phyloP scores from a whole-genome alignment of 1,284 basidiomycete species.

The Ganoderma boninense region DNA sequence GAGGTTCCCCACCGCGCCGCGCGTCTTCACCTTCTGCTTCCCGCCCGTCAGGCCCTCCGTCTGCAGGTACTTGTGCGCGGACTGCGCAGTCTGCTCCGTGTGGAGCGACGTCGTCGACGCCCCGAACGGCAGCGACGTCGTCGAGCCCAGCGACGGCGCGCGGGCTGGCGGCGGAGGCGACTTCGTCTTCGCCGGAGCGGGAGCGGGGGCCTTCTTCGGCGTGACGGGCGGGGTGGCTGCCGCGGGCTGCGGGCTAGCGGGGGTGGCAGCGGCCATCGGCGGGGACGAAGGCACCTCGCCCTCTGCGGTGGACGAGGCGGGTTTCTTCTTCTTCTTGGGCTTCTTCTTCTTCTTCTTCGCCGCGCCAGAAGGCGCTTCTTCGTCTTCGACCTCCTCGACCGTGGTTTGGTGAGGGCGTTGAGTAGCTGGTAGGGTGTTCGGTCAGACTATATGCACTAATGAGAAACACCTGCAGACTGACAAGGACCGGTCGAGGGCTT shows the following conservation, averaged over 20 bases:
- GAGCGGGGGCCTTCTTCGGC: slow-evolving; percentile 21
- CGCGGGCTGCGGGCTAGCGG: slow-evolving; percentile 29
- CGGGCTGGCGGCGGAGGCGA: slow-evolving; percentile 28
- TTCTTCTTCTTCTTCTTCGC: slow-evolving; percentile 75
- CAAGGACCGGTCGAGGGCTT: slow-evolving; percentile 1
- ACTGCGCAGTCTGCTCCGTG: slow-evolving; percentile 63
- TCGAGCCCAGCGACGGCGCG: slow-evolving; percentile 37
- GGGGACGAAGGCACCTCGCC: slow-evolving; percentile 14
- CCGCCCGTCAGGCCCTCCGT: slow-evolving; percentile 51
- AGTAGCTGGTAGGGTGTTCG: neutral
- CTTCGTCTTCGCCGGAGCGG: slow-evolving; percentile 29
- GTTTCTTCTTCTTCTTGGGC: slow-evolving; percentile 75
- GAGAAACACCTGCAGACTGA: neutral
- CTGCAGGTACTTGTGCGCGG: slow-evolving; percentile 73
- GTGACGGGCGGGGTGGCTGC: slow-evolving; percentile 27
- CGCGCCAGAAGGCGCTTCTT: slow-evolving; percentile 53
- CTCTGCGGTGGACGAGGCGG: slow-evolving; percentile 36
- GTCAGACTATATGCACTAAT: neutral
- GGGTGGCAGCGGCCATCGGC: slow-evolving; percentile 6
- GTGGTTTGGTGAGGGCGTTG: slow-evolving; percentile 55
- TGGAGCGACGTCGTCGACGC: slow-evolving; percentile 54
- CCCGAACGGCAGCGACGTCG: slow-evolving; percentile 40
- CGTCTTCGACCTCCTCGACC: slow-evolving; percentile 68
- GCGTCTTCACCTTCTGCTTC: slow-evolving; percentile 75
- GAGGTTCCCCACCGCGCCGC: slow-evolving; percentile 54